Evolutionary conservation across 805 yeast genomes (phyloP).

Genomic region (Sungouiella thailandica): DNA sequence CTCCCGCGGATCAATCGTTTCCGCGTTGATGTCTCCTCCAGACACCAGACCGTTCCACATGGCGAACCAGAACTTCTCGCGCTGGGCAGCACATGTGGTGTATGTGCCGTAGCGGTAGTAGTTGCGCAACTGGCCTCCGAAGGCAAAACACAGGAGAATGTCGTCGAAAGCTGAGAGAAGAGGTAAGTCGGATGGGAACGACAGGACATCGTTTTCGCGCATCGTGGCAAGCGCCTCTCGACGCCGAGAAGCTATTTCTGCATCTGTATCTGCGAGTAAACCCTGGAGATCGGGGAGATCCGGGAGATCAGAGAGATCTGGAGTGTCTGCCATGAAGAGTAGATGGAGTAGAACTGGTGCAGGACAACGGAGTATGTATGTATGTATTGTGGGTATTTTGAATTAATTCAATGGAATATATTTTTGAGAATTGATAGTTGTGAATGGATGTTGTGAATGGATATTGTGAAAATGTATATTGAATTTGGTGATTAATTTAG

Average conservation of each 20-base stretch:
- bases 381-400: too few species aligned
- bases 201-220: conserved; percentile 12
- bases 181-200: conserved; percentile 32
- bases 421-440: too few species aligned
- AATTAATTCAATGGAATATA: too few species aligned
- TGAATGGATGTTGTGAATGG: too few species aligned
- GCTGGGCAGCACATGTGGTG: conserved; percentile 63
- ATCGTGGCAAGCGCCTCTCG: conserved; percentile 11
- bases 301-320: too few species aligned
- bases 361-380: too few species aligned
- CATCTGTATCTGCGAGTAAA: conserved; percentile 10
- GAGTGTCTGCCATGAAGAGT: too few species aligned
- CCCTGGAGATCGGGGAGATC: conserved; percentile 11
- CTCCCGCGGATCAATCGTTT: conserved; percentile 38
- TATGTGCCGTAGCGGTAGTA: conserved; percentile 81
- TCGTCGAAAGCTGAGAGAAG: conserved; percentile 80
- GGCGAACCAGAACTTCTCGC: conserved; percentile 79
- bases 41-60: conserved; percentile 43
- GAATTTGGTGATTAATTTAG: too few species aligned
- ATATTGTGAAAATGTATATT: too few species aligned
- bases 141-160: conserved; percentile 75
- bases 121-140: conserved; percentile 85
- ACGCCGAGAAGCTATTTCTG: conserved; percentile 11
- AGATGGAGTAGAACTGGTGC: too few species aligned
- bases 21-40: conserved; percentile 30